Evolutionary conservation across 2,329 filamentous ascomycete genomes (phyloP), one percentile per base, ranked within the genome.

Genomic region (Furcasterigmium furcatum): DNA sequence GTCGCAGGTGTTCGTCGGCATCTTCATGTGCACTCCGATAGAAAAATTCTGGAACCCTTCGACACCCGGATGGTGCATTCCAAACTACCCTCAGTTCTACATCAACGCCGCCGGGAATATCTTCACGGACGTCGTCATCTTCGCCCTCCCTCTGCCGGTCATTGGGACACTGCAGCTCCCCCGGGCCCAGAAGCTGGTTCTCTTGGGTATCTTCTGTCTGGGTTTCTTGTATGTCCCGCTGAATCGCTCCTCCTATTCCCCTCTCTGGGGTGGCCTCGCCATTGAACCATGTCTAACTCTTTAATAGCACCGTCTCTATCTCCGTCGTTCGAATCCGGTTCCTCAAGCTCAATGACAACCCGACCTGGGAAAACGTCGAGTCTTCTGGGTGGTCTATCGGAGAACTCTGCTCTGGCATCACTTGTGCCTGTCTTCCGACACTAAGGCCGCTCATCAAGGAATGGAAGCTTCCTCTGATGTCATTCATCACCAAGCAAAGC

Each of bases 21-120:
- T 58, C 18, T 53, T 61, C 30, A 46, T 49, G n/a, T 63, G 60
- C 44, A 34, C 52, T 4, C 61, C 60, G 12, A 52, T 61, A 6
- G 38, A 52, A 14, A 50, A 46, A 2, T 54, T 58, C 42, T 63
- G 61, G 60, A 56, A 62, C 34, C 41, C 45, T 21, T 32, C 38
- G 22, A 12, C 46, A n/a, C n/a, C 46, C 2, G 56, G 54, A 22
- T 41, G 22, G 2, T 60, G 58, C 38, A 52, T 59, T 8, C 50
- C 55, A 1, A 48, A 48, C n/a, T 49, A 47, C 9, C 51, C 53
- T 1, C 47, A 53, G 19, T 49, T 54, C 38, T 58, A 58, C 46
- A 51, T 57, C 43, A 60, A 58, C 34, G 57, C 56, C 5, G 54
- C 46, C 8, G 58, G 58, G 8, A 50, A 50, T 34, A 52, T 52